These are phyloP conservation scores for Nemania abortiva DNA, from an alignment of 2,329 filamentous ascomycete genomes.

Conservation along the genomic window DNA sequence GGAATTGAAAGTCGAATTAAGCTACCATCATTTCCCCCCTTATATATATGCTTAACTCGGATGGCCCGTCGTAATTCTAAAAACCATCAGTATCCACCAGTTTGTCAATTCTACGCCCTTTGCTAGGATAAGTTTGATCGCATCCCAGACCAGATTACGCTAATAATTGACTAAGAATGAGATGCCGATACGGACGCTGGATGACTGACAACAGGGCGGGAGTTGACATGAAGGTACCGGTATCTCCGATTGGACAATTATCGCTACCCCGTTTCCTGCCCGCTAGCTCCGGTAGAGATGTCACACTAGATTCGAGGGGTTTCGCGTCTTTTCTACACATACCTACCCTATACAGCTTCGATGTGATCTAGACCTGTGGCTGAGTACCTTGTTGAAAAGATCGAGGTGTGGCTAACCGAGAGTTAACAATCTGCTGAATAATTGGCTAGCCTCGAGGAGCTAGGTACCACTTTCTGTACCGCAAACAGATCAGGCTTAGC, in stretches of 20 bases:
- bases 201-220: conserved; percentile 13
- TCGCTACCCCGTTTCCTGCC: not conserved
- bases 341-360: not conserved
- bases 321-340: not conserved
- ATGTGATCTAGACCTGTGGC: conserved; percentile 8
- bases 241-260: conserved; percentile 3
- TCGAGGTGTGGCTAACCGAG: conserved; percentile 22
- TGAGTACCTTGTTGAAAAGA: conserved; percentile 9
- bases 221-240: not conserved
- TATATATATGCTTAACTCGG: not conserved
- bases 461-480: no score
- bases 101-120: conserved; percentile 30
- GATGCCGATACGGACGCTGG: not conserved
- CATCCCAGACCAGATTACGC: conserved; percentile 2
- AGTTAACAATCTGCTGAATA: not conserved
- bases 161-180: conserved; percentile 5
- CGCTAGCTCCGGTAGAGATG: not conserved
- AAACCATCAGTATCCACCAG: conserved; percentile 14
- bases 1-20: not conserved
- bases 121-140: not conserved
- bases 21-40: not conserved
- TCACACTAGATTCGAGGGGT: not conserved
- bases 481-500: no score
- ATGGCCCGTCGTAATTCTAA: not conserved
- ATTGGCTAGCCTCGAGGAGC: conserved; percentile 32